Percentiles rank a stretch among this genome's conserved stretches.
phyloP scores from a whole-genome alignment of 352 stramenopile genomes.

The Thalassiosira oceanica region DNA sequence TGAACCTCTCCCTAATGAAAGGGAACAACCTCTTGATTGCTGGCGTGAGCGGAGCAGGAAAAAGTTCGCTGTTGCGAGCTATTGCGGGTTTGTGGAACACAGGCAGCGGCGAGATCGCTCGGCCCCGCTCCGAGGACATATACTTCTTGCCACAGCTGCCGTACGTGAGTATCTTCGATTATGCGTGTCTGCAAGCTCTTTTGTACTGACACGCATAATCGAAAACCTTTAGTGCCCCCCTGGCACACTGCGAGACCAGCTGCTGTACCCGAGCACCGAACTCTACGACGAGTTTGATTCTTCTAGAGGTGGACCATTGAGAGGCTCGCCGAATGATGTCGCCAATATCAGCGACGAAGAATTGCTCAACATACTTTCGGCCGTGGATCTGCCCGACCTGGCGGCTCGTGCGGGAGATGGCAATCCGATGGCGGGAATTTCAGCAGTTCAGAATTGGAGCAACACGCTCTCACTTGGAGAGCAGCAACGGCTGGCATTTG shows the following conservation, averaged over 20 bases:
- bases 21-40: conserved; percentile 82
- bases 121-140: conserved; percentile 52
- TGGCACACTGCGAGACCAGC: conserved; percentile 75
- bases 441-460: conserved; percentile 78
- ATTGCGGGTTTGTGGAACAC: conserved; percentile 84
- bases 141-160: conserved; percentile 86
- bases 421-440: conserved; percentile 63
- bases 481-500: conserved; percentile 85
- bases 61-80: conserved; percentile 77
- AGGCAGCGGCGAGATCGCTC: conserved; percentile 70
- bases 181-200: no score
- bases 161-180: conserved; percentile 15
- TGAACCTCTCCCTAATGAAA: conserved; percentile 67
- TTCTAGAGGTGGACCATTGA: no score
- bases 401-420: conserved; percentile 69
- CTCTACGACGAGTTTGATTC: conserved; percentile 20
- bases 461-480: conserved; percentile 84
- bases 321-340: no score
- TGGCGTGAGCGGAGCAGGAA: conserved; percentile 73
- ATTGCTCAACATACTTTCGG: conserved; percentile 71
- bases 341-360: no score
- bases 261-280: conserved; percentile 80
- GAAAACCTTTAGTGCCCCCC: conserved; percentile 84
- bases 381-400: conserved; percentile 76
- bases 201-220: no score